phyloP scores from a whole-genome alignment of 2,329 filamentous ascomycete species.

The Fusarium praegraminearum region DNA sequence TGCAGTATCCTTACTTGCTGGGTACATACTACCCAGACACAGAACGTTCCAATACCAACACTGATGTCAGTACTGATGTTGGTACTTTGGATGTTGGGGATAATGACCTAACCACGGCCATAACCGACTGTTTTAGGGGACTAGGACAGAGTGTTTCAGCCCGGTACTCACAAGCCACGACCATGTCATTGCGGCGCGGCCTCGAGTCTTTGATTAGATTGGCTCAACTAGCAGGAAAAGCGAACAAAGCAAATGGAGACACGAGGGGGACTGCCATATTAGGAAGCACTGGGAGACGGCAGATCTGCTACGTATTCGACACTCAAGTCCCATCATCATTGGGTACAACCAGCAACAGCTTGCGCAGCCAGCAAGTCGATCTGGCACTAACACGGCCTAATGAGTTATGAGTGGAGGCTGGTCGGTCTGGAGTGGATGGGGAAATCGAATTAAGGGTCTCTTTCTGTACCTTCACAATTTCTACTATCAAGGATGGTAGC shows the following conservation, averaged over 20 bases:
- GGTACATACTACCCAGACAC: conserved; percentile 8
- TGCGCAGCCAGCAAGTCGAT: conserved; percentile 39
- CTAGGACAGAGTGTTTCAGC: conserved; percentile 33
- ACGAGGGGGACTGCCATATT: conserved; percentile 35
- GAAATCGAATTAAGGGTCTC: conserved; percentile 41
- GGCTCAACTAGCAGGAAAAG: neutral
- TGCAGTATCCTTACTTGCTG: conserved; percentile 1
- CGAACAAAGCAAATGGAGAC: conserved; percentile 26
- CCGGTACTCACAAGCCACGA: conserved; percentile 40
- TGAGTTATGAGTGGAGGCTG: conserved; percentile 39
- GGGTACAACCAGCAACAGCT: conserved; percentile 23
- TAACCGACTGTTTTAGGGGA: conserved; percentile 26
- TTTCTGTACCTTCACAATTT: conserved; percentile 40
- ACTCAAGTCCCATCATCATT: conserved; percentile 22
- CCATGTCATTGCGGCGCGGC: conserved; percentile 7
- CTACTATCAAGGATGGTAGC: conserved; percentile 34
- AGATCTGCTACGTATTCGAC: conserved; percentile 25
- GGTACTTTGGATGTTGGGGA: neutral
- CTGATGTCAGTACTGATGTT: too few species aligned
- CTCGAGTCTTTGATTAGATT: neutral
- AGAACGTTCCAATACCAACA: conserved; percentile 17
- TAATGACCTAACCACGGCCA: conserved; percentile 9
- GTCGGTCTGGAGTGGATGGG: conserved; percentile 38
- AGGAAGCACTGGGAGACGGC: conserved; percentile 16
- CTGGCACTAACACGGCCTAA: conserved; percentile 35